Percentiles rank a stretch among this genome's conserved stretches.
Evolutionary conservation across 805 yeast species (phyloP).

Genomic region (Wickerhamomyces tratensis): DNA sequence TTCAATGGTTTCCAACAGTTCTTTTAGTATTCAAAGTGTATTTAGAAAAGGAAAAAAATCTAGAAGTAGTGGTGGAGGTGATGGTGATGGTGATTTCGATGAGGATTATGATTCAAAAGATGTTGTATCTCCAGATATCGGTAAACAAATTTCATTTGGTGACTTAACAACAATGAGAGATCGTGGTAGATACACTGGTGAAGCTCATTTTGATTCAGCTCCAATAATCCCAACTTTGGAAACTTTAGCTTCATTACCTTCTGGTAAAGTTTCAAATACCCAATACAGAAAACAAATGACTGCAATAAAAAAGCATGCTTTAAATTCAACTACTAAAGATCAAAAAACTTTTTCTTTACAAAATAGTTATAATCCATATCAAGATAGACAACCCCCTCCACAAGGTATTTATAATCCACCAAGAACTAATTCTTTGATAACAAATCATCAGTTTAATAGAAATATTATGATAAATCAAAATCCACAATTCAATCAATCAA

Average conservation of each 20-base stretch:
- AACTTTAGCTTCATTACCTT: constrained; percentile 17
- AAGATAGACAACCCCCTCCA: not conserved
- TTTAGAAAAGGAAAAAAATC: constrained; percentile 6
- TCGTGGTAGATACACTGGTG: constrained; percentile 55
- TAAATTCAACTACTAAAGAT: constrained; percentile 29
- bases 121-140: constrained; percentile 19
- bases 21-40: constrained; percentile 3
- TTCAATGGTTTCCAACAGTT: constrained; percentile 8
- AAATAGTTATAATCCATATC: constrained; percentile 14
- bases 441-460: constrained; percentile 16
- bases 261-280: constrained; percentile 32
- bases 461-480: too few relatives aligned
- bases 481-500: not conserved
- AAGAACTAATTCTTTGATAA: constrained; percentile 28
- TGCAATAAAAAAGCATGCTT: constrained; percentile 51
- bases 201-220: constrained; percentile 41
- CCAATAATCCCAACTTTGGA: constrained; percentile 70
- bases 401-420: constrained; percentile 6
- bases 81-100: constrained; percentile 21
- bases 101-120: constrained; percentile 30
- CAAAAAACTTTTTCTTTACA: constrained; percentile 39
- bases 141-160: constrained; percentile 42
- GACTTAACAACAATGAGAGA: constrained; percentile 58
- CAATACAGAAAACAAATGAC: constrained; percentile 66
- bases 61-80: constrained; percentile 12